A percentile compares a stretch with the other conserved stretches of the same genome.
phyloP scores from a whole-genome alignment of 768 basidiomycete genomes.

The Tylopilus plumbeoviolaceoides region DNA sequence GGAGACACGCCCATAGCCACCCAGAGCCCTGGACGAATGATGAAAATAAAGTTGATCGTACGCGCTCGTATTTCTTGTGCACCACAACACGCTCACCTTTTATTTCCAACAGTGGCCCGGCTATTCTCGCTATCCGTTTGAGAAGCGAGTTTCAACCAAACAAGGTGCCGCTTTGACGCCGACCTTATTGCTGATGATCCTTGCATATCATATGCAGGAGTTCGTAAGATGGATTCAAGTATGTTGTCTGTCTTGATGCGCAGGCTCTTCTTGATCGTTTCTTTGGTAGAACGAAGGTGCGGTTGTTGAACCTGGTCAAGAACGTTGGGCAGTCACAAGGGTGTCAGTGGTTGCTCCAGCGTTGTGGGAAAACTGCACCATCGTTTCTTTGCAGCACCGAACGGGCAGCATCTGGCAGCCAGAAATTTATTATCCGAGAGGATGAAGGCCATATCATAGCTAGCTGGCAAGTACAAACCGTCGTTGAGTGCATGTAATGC shows the following conservation, averaged over 20 bases:
- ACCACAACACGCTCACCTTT: neutral
- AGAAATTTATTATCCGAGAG: conserved; percentile 34
- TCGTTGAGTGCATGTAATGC: conserved; percentile 5
- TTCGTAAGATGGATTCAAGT: conserved; percentile 33
- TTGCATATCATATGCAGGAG: conserved; percentile 31
- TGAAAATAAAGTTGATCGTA: conserved; percentile 37
- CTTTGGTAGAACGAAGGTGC: conserved; percentile 23
- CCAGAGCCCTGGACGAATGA: conserved; percentile 22
- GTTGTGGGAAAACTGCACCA: conserved; percentile 32
- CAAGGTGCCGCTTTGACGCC: conserved; percentile 30
- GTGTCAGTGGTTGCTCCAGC: conserved; percentile 13
- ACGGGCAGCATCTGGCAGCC: conserved; percentile 43
- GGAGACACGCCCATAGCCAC: conserved; percentile 20
- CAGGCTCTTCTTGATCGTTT: neutral
- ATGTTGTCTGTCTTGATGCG: conserved; percentile 3
- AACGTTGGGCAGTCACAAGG: conserved; percentile 35
- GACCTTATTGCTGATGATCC: conserved; percentile 27
- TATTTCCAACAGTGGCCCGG: conserved; percentile 43
- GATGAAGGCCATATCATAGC: conserved; percentile 1
- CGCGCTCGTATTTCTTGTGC: neutral
- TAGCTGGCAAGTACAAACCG: conserved; percentile 1
- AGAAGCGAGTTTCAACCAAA: conserved; percentile 37
- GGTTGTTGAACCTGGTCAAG: conserved; percentile 34
- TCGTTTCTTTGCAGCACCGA: conserved; percentile 38
- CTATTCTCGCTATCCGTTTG: conserved; percentile 35